A percentile compares a stretch with the other conserved stretches of the same genome.
Conservation (phyloP, 495 filamentous ascomycete genomes). For the Cercophora newfieldiana region DNA sequence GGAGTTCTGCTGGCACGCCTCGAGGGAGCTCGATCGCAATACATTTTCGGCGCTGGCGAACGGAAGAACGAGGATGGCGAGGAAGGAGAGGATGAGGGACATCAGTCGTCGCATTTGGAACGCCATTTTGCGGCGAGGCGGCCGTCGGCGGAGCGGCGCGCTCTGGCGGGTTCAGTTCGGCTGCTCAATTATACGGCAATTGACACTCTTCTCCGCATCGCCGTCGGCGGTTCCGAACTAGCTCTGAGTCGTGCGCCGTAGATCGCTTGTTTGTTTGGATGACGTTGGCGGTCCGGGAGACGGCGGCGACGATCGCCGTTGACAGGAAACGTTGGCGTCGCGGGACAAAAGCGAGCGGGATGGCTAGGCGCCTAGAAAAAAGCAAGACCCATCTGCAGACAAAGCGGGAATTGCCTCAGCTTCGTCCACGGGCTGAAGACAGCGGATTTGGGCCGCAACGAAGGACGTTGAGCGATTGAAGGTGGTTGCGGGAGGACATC, state of each 20-base stretch:
- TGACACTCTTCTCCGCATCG: not conserved
- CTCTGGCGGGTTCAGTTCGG: not conserved
- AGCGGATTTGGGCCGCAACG: not conserved
- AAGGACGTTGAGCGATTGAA: slow-evolving; percentile 1
- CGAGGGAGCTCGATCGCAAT: slow-evolving; percentile 64
- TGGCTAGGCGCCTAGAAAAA: not conserved
- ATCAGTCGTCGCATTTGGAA: not conserved
- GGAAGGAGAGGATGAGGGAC: not conserved
- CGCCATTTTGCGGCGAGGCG: not conserved
- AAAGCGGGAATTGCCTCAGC: not conserved
- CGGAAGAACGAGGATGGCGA: not conserved
- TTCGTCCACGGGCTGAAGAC: not conserved
- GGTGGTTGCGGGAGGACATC: not conserved
- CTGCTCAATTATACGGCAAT: not conserved
- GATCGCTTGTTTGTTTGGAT: not conserved
- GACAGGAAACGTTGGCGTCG: not conserved
- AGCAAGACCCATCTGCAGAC: not conserved
- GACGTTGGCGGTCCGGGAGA: not conserved
- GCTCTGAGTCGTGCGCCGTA: not conserved
- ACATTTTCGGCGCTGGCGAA: slow-evolving; percentile 33
- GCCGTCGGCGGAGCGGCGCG: not conserved
- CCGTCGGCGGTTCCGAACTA: not conserved
- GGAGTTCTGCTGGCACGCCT: slow-evolving; percentile 70
- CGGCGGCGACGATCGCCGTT: not conserved
- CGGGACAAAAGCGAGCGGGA: not conserved